Conservation (phyloP, 192 early-diverging fungal genomes). For the Gamsiella multidivaricata region DNA sequence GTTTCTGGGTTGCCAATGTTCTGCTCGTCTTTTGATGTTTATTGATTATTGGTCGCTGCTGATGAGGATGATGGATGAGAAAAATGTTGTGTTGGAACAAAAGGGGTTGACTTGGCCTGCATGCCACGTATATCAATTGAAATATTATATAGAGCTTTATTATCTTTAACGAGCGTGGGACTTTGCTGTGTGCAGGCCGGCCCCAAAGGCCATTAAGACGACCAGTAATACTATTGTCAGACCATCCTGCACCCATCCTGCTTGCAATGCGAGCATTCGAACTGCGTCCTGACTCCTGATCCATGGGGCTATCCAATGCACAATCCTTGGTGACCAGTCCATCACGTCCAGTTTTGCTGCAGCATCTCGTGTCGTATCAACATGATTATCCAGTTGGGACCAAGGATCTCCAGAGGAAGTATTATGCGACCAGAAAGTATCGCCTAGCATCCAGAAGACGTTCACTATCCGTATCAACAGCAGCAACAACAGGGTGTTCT, state of each 20-base stretch:
- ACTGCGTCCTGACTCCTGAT: background rate
- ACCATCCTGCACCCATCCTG: conserved; percentile 31
- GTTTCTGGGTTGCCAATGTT: too few relatives aligned
- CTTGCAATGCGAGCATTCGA: background rate
- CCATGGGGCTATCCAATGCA: conserved; percentile 1
- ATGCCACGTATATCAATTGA: too few relatives aligned
- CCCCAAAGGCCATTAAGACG: conserved; percentile 17
- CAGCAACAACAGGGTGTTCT: conserved; percentile 18
- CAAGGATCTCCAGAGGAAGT: background rate
- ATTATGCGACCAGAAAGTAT: background rate
- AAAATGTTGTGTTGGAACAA: too few relatives aligned
- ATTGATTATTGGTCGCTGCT: too few relatives aligned
- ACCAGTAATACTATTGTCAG: conserved; percentile 7
- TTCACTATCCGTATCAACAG: conserved; percentile 12
- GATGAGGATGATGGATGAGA: too few relatives aligned
- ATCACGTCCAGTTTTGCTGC: conserved; percentile 1
- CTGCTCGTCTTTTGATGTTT: too few relatives aligned
- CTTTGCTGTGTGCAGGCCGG: background rate
- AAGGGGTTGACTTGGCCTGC: too few relatives aligned
- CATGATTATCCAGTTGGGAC: too few relatives aligned
- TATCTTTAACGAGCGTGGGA: too few relatives aligned
- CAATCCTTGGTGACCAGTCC: conserved; percentile 16
- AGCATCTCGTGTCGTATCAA: too few relatives aligned
- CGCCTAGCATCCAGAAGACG: conserved; percentile 2
- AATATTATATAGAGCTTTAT: too few relatives aligned